Base-by-base conservation (phyloP, 352 stramenopile genomes). In the Pythium rhizo-oryzae region DNA sequence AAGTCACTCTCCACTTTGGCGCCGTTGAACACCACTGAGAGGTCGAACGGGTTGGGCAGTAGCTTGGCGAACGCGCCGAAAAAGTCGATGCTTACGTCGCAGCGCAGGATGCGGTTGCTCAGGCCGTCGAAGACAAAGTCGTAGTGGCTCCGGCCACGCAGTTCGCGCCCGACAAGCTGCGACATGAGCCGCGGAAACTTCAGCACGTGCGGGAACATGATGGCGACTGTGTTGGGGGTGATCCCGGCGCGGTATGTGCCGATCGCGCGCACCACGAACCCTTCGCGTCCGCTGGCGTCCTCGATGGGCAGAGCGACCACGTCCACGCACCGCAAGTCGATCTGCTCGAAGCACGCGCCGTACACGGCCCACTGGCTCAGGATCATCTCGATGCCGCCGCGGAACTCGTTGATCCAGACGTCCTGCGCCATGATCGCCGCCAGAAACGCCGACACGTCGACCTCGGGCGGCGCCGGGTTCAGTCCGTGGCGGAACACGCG, bases 141-240 rank as follows among this genome's bases (percentile, higher is more conserved):
- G 30, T 59, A 69, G 52, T 69, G 52, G 30, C 21, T 58, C 6
- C 35, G 30, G 15, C 62, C 62, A 8, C 21, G 43, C 9, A 69
- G 54, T 16, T 28, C 13, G 8, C 43, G 53, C 15, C 53, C 54
- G 7, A 69, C 19, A n/a, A 69, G 53, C 44, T 62, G 41, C 15
- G 49, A 1, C 3, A 28, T n/a, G 44, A 69, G 24, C 4, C 6
- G 16, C 4, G 62, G 53, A 24, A 47, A 56, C 11, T 8, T 28
- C 25, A 62, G 44, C 39, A 63, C 43, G 53, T 69, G 62, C 13
- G 62, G 62, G 21, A 69, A 69, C 62, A 69, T 69, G 46, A 69
- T 69, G n/a, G 52, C 53, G 44, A 69, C 46, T n/a, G 62, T 62
- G 46, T 57, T 30, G 21, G 24, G 4, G 1, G 62, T 69, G 54